Evolutionary conservation across 2,329 filamentous ascomycete species (phyloP).

Genomic region (Phaeosphaeria sp.): DNA sequence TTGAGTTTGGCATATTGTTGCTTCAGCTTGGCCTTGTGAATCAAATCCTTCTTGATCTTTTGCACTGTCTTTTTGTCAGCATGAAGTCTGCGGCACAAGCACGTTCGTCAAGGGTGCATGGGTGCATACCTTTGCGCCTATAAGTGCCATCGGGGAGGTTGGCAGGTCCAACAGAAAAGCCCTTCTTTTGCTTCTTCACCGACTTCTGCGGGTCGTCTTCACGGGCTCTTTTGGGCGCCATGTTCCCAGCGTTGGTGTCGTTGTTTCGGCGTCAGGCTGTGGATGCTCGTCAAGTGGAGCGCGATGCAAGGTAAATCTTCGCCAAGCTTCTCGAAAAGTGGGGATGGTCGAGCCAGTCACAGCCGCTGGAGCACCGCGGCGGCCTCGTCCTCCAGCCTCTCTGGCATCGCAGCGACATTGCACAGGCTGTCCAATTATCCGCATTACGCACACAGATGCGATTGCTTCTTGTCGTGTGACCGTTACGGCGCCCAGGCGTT

Average conservation of each 20-base stretch:
- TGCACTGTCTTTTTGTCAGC: slow-evolving; percentile 62
- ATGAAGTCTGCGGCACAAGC: neutral
- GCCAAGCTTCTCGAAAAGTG: slow-evolving; percentile 28
- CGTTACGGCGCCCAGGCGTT: slow-evolving; percentile 18
- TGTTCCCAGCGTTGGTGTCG: slow-evolving; percentile 36
- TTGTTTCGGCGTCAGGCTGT: slow-evolving; percentile 5
- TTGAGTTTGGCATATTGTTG: slow-evolving; percentile 92
- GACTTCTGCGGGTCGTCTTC: slow-evolving; percentile 51
- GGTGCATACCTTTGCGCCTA: slow-evolving; percentile 72
- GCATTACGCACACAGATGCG: slow-evolving; percentile 8
- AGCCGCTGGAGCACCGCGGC: slow-evolving; percentile 12
- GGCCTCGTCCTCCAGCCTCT: slow-evolving; percentile 8
- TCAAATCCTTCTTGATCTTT: slow-evolving; percentile 88
- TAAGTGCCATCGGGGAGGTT: slow-evolving; percentile 91
- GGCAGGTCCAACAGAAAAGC: slow-evolving; percentile 85
- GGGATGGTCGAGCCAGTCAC: slow-evolving; percentile 16
- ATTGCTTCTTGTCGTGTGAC: slow-evolving; percentile 29
- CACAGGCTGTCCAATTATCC: slow-evolving; percentile 1
- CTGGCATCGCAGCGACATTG: slow-evolving; percentile 6
- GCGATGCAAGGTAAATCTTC: slow-evolving; percentile 18
- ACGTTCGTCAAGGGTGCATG: neutral
- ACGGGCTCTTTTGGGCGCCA: slow-evolving; percentile 67
- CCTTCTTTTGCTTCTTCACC: slow-evolving; percentile 65
- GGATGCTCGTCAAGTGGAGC: slow-evolving; percentile 2
- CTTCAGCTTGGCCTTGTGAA: slow-evolving; percentile 91